Percentiles rank a stretch among this genome's conserved stretches.
Evolutionary conservation across 306 rosid species (phyloP).

Genomic region (Cucurbita argyrosperma): DNA sequence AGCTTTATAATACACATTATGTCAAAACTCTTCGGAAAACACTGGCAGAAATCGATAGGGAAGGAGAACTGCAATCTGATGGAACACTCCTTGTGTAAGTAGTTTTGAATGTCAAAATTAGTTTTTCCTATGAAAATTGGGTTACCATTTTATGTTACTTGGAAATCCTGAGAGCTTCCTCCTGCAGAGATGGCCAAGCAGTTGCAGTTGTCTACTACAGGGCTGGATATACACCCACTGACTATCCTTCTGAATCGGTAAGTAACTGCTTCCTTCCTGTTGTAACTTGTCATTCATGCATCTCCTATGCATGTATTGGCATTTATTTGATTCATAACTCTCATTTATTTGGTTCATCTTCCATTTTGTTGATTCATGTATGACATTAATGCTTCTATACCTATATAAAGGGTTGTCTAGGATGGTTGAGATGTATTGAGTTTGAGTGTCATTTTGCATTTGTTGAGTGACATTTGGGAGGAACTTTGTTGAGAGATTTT

Average conservation of each 20-base stretch:
- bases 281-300: background rate
- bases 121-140: constrained; percentile 4
- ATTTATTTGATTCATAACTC: too few relatives aligned
- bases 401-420: too few relatives aligned
- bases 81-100: constrained; percentile 78
- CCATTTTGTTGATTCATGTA: too few relatives aligned
- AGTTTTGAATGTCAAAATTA: constrained; percentile 9
- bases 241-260: constrained; percentile 90
- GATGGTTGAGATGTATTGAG: too few relatives aligned
- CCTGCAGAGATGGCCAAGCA: constrained; percentile 51
- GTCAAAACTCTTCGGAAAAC: constrained; percentile 57
- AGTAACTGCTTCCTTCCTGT: constrained; percentile 17
- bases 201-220: constrained; percentile 71
- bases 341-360: too few relatives aligned
- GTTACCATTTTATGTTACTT: constrained; percentile 10
- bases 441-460: too few relatives aligned
- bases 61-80: constrained; percentile 64
- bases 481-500: too few relatives aligned
- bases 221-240: constrained; percentile 79
- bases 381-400: too few relatives aligned
- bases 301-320: background rate
- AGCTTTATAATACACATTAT: constrained; percentile 43
- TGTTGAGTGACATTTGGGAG: too few relatives aligned
- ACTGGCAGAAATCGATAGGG: constrained; percentile 58
- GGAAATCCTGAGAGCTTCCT: constrained; percentile 1